Base-by-base conservation (phyloP, 495 filamentous ascomycete species). In the Aspergillus hancockii region DNA sequence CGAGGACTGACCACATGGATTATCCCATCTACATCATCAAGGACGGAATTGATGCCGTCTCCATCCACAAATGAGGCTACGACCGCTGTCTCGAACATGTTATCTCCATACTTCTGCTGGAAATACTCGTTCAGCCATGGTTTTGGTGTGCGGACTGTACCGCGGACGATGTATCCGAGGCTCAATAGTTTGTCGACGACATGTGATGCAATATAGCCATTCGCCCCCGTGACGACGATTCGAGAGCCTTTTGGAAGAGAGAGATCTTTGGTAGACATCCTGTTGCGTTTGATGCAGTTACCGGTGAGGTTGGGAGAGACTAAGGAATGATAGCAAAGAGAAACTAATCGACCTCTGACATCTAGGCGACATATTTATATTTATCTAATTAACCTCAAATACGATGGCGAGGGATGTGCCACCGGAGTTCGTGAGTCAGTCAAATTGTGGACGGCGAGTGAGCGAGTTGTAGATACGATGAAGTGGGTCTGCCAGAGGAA, bases 221-320 rank as follows among this genome's bases (percentile, higher is more conserved):
- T 86, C 22, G 69, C 75, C n/a, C 82, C 83, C 5, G 82, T 87
- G 30, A 88, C 75, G 18, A 86, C 71, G 50, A 83, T 60, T 45
- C 51, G 49, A 12, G 58, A 59, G 34, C 58, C 62, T 4, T 12
- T 23, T 9, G 46, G 52, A 6, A 64, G 41, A 32, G 55, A 36
- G 49, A 28, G 25, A 28, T 28, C 25, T 28, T 28, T 28, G 25
- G 25, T 28, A 3, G 7, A 28, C 25, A 28, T 28, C 7, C 25
- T 28, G 25, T 3, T 28, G 7, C 25, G 25, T 28, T 28, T 28
- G 7, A 7, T 28, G 25, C 25, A 28, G 3, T 28, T 28, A 7
- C 3, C 25, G 25, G 25, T 28, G 25, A 28, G 25, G 25, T 28
- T 28, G 25, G 3, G 7, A 28, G 3, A 28, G 25, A 28, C 25